Conservation (phyloP, 2,329 filamentous ascomycete genomes). For the Fusarium nanum region DNA sequence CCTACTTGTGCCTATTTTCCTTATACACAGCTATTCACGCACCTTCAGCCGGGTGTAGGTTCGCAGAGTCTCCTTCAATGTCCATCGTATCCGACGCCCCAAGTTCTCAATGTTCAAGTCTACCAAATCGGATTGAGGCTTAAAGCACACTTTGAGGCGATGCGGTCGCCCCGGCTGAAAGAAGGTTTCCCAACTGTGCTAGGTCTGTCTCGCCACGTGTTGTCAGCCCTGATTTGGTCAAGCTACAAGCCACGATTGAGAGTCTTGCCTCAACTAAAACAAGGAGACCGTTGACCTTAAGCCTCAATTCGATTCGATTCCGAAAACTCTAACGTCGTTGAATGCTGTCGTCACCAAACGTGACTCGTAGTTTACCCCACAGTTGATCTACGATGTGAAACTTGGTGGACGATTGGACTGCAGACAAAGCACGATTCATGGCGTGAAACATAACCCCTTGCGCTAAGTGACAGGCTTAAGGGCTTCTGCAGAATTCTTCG, state of each 20-base stretch:
- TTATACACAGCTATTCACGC: too few relatives aligned
- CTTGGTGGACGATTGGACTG: slow-evolving; percentile 2
- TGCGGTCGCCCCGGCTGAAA: accelerated
- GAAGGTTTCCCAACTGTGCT: neutral
- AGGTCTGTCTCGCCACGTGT: neutral
- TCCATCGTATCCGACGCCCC: too few relatives aligned
- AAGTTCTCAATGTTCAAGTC: accelerated
- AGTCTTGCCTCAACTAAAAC: neutral
- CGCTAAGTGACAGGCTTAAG: neutral
- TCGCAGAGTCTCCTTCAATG: too few relatives aligned
- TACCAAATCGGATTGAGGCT: neutral
- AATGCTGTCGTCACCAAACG: neutral
- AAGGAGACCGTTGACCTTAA: neutral
- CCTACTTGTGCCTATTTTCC: too few relatives aligned
- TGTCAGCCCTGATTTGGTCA: neutral
- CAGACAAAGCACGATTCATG: neutral
- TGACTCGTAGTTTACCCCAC: neutral
- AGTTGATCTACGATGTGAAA: neutral
- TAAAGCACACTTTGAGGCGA: neutral
- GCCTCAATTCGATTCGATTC: neutral
- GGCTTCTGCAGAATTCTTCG: neutral
- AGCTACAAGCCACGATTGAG: neutral
- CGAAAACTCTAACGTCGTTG: neutral
- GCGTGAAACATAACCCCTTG: neutral
- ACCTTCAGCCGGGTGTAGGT: too few relatives aligned